Evolutionary conservation across 2,329 filamentous ascomycete genomes (phyloP).

Genomic region (Mycosphaerella arachidis): DNA sequence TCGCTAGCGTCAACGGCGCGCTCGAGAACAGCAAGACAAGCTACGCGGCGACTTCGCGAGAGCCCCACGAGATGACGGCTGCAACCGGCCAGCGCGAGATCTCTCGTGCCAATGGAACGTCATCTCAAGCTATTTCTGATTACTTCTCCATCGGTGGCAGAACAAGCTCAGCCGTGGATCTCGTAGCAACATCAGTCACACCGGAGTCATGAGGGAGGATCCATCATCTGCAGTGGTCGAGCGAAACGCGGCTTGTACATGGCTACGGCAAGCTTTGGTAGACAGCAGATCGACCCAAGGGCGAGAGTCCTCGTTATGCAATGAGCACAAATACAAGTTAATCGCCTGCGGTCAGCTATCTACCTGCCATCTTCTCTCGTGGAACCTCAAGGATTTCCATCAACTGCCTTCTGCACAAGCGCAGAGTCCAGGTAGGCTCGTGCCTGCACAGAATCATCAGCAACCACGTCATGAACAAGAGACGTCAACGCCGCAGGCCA

Average conservation of each 20-base stretch:
- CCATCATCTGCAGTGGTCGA: not conserved
- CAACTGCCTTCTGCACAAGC: constrained; percentile 25
- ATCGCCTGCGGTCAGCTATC: too few relatives aligned
- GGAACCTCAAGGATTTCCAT: constrained; percentile 13
- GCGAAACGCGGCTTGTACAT: too few relatives aligned
- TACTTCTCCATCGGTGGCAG: constrained; percentile 4
- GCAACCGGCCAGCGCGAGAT: not conserved
- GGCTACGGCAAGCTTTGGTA: too few relatives aligned
- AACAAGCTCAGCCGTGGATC: not conserved
- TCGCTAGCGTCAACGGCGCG: constrained; percentile 3
- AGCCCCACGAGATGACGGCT: not conserved
- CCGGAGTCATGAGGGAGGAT: not conserved
- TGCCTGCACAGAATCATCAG: constrained; percentile 8
- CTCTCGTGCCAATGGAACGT: not conserved
- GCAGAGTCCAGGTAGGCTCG: constrained; percentile 27
- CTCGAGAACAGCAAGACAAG: not conserved
- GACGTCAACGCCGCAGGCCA: not conserved
- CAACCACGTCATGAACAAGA: not conserved
- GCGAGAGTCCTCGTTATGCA: too few relatives aligned
- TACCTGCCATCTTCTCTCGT: not conserved
- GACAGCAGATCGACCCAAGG: too few relatives aligned
- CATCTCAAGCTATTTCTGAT: not conserved
- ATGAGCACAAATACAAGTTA: too few relatives aligned
- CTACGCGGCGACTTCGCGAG: not conserved
- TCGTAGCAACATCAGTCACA: not conserved